A percentile compares a stretch with the other conserved stretches of the same genome.
phyloP scores from a whole-genome alignment of 2,329 filamentous ascomycete species.

The Pyrenophora teres region DNA sequence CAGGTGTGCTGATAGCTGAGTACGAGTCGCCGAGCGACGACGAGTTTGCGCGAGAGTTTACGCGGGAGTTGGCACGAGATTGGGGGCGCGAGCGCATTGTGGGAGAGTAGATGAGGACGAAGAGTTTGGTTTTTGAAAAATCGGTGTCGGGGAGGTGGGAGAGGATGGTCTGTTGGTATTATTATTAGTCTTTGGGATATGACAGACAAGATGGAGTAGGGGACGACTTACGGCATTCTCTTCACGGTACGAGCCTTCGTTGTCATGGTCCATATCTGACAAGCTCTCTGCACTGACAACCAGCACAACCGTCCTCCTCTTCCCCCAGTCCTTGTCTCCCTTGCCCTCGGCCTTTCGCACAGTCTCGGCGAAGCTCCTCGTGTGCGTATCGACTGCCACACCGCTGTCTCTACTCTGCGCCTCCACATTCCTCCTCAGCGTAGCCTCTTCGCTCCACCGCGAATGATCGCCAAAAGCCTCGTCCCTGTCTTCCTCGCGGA shows the following conservation, averaged over 20 bases:
- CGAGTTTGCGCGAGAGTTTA: slow-evolving; percentile 49
- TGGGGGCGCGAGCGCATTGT: slow-evolving; percentile 68
- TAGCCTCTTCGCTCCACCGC: slow-evolving; percentile 89
- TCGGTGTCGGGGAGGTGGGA: slow-evolving; percentile 85
- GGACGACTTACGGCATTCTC: slow-evolving; percentile 78
- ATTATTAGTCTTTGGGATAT: slow-evolving; percentile 27
- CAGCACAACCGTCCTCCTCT: slow-evolving; percentile 77
- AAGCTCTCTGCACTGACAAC: slow-evolving; percentile 80
- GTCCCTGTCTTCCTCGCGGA: slow-evolving; percentile 80
- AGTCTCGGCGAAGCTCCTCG: slow-evolving; percentile 39
- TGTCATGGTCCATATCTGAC: slow-evolving; percentile 59
- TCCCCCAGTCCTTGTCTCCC: slow-evolving; percentile 27
- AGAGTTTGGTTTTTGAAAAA: slow-evolving; percentile 73
- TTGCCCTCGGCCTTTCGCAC: slow-evolving; percentile 24
- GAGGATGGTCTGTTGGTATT: slow-evolving; percentile 63
- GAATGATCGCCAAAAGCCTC: slow-evolving; percentile 79
- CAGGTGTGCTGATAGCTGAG: slow-evolving; percentile 76
- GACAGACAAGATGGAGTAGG: background rate
- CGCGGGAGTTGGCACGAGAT: slow-evolving; percentile 27
- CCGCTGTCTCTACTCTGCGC: slow-evolving; percentile 44
- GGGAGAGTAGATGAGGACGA: slow-evolving; percentile 88
- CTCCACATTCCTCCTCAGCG: slow-evolving; percentile 60
- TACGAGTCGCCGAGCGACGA: slow-evolving; percentile 78
- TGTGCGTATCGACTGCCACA: slow-evolving; percentile 39
- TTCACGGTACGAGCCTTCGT: slow-evolving; percentile 62